Evolutionary conservation across 1,284 basidiomycete species (phyloP).

Genomic region (Trichosporon ovoides): DNA sequence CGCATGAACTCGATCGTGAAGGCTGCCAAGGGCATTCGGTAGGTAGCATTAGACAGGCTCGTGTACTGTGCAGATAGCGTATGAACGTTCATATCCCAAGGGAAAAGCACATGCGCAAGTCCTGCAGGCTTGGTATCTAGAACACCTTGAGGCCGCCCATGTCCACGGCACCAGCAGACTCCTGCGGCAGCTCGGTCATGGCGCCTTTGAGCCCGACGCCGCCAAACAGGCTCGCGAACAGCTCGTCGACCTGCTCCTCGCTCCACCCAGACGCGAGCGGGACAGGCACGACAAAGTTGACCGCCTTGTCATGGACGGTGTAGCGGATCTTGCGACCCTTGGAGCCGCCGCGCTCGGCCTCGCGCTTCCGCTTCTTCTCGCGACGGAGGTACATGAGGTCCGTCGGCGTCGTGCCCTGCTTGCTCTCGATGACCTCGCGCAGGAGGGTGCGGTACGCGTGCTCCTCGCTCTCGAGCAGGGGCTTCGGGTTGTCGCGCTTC

Average conservation of each 20-base stretch:
- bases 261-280: conserved; percentile 65
- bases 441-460: conserved; percentile 86
- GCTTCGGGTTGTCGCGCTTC: conserved; percentile 28
- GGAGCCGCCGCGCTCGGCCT: conserved; percentile 85
- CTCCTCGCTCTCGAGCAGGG: conserved; percentile 60
- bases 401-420: conserved; percentile 30
- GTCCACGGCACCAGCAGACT: conserved; percentile 1
- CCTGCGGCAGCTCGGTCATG: conserved; percentile 6
- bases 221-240: conserved; percentile 79
- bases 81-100: not conserved
- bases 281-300: conserved; percentile 90
- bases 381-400: conserved; percentile 36
- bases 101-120: not conserved
- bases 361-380: conserved; percentile 63
- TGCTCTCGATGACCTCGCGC: conserved; percentile 73
- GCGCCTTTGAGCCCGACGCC: conserved; percentile 25
- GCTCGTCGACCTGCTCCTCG: conserved; percentile 86
- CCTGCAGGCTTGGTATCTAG: conserved; percentile 6
- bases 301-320: conserved; percentile 85
- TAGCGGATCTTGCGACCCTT: conserved; percentile 87
- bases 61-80: not conserved
- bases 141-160: conserved; percentile 19
- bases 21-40: not conserved
- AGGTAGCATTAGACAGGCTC: too few relatives aligned
- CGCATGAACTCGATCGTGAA: conserved; percentile 6